Base-by-base conservation (phyloP, 805 yeast genomes). In the Martiniozyma abietophila region DNA sequence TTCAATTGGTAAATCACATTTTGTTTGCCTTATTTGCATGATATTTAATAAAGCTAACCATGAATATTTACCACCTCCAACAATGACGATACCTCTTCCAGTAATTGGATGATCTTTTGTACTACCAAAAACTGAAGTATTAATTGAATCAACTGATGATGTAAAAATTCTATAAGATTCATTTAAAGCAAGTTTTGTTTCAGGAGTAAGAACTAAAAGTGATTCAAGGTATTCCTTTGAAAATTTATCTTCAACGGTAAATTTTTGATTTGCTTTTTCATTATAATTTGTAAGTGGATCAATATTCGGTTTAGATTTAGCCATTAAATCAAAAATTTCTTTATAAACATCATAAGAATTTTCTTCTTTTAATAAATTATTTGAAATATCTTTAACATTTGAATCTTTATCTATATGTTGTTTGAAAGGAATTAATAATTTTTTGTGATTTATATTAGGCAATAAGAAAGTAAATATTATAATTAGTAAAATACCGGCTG, bases 21-120 rank as follows among this genome's bases (percentile, higher is more conserved):
- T 74, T 1, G 59, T 44, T 4, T 56, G 53, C 20, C 75, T 46
- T 16, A 58, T 49, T 47, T 71, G 76, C 40, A 56, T 58, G 27
- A 71, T 67, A 20, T 65, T 72, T 25, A 71, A 46, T 40, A 64
- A 59, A 4, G 74, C 56, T 29, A 71, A 56, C 74, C 76, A 69
- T 30, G 65, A 58, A 45, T 60, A 71, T 41, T 62, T 49, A 1
- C 69, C 72, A 11, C 78, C 71, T 7, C 79, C 78, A 29, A 71
- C 70, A 25, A 70, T 49, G 10, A 71, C 76, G 20, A 65, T 62
- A 2, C 72, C 67, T 32, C 36, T 38, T 8, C 51, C 50, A 14
- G 25, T 15, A 7, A 35, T 28, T 26, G 8, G 11, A 6, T 11
- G 4, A 4, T 10, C 8, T 7, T 18, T 5, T 18, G 36, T 32